A percentile compares a stretch with the other conserved stretches of the same genome.
Evolutionary conservation across 345 rosid genomes (phyloP).

Genomic region (Garcia nutans): DNA sequence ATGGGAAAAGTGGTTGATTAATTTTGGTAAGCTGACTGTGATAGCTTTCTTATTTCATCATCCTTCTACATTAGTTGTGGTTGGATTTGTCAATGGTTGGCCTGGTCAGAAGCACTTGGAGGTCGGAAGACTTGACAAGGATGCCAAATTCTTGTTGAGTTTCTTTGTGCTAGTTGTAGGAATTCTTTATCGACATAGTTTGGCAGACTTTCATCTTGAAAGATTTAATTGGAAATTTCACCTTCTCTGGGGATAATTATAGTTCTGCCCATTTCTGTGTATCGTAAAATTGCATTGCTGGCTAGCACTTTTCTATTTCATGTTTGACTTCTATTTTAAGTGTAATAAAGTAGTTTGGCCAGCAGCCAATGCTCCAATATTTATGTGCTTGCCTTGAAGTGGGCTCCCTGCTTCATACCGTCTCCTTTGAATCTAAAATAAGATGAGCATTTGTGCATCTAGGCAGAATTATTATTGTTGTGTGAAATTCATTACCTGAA

Average conservation of each 20-base stretch:
- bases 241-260: neutral
- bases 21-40: constrained; percentile 2
- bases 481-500: neutral
- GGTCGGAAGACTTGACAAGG: neutral
- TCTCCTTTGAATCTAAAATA: neutral
- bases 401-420: neutral
- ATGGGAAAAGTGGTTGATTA: neutral
- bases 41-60: neutral
- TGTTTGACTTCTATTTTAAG: neutral
- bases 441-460: neutral
- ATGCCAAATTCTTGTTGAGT: neutral
- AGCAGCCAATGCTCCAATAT: neutral
- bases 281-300: neutral
- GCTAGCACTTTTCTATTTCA: neutral
- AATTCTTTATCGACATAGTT: neutral
- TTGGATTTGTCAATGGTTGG: neutral
- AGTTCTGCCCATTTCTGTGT: neutral
- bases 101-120: no score
- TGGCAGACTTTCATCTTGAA: neutral
- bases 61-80: neutral
- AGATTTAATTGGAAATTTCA: neutral
- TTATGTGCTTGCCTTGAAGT: neutral
- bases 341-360: neutral
- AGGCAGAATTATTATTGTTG: neutral
- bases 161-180: neutral